Evolutionary conservation across 495 filamentous ascomycete genomes (phyloP).

Genomic region (Geoglossum glabrum): DNA sequence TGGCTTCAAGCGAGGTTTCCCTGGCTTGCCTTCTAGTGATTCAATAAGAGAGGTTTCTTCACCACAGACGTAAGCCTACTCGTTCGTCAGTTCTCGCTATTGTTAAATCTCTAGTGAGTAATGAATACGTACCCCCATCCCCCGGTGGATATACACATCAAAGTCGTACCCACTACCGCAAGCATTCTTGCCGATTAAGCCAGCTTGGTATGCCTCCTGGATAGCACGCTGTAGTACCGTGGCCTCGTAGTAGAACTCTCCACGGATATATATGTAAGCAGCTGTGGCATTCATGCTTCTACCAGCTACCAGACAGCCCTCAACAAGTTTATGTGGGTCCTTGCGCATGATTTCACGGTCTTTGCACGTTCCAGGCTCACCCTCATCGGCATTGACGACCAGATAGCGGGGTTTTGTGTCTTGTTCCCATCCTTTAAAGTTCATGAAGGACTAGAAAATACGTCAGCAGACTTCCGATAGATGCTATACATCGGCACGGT

Average conservation of each 20-base stretch:
- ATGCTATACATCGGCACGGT: background rate
- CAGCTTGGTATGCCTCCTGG: slow-evolving; percentile 87
- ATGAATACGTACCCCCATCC: slow-evolving; percentile 38
- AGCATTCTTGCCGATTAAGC: slow-evolving; percentile 92
- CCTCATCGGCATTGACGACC: slow-evolving; percentile 96
- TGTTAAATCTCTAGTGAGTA: background rate
- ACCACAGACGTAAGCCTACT: slow-evolving; percentile 73
- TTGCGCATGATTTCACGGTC: slow-evolving; percentile 99
- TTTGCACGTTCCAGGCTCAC: slow-evolving; percentile 97
- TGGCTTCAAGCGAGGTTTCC: slow-evolving; percentile 94
- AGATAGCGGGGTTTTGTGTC: slow-evolving; percentile 89
- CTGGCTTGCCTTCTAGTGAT: slow-evolving; percentile 92
- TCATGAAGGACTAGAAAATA: slow-evolving; percentile 80
- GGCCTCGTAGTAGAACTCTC: slow-evolving; percentile 95
- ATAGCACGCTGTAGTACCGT: slow-evolving; percentile 85
- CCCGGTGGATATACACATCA: slow-evolving; percentile 89
- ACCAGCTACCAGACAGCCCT: slow-evolving; percentile 91
- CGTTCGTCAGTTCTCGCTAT: background rate
- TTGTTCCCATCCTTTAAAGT: slow-evolving; percentile 98
- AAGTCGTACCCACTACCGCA: slow-evolving; percentile 95
- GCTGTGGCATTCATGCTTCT: slow-evolving; percentile 95
- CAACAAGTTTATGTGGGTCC: slow-evolving; percentile 94
- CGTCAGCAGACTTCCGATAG: slow-evolving; percentile 10
- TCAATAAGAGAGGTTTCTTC: slow-evolving; percentile 97
- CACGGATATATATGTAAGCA: slow-evolving; percentile 98